phyloP scores from a whole-genome alignment of 768 basidiomycete genomes.

The Phlebiopsis flavidoalba region DNA sequence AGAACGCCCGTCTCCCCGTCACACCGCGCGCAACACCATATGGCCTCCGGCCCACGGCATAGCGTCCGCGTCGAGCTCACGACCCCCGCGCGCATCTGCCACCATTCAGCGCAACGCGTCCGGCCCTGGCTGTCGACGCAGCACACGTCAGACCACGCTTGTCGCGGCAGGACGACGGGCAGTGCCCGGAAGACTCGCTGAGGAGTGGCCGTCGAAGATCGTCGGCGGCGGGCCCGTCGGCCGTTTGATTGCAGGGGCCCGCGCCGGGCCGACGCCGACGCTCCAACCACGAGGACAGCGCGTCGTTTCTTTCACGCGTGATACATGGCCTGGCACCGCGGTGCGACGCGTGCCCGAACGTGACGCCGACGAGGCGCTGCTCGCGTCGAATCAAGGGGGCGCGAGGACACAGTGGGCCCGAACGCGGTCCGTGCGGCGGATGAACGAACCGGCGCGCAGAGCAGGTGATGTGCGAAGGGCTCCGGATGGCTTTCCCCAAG shows the following conservation, averaged over 20 bases:
- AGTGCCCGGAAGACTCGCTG: conserved; percentile 54
- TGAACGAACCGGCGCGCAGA: conserved; percentile 38
- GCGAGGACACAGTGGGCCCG: conserved; percentile 8
- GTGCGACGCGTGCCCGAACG: conserved; percentile 16
- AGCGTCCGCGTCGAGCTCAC: no score
- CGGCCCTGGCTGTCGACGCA: conserved; percentile 35
- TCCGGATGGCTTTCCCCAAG: conserved; percentile 64
- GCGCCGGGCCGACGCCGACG: conserved; percentile 17
- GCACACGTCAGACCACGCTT: no score
- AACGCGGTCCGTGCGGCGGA: conserved; percentile 26
- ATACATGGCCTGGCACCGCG: no score
- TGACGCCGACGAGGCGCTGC: conserved; percentile 13
- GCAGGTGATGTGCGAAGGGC: conserved; percentile 60
- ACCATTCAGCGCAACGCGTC: conserved; percentile 12
- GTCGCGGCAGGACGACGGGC: conserved; percentile 19
- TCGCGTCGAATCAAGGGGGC: neutral
- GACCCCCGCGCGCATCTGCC: conserved; percentile 12
- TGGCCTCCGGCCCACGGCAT: no score
- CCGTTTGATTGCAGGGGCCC: conserved; percentile 42
- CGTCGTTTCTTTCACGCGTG: neutral
- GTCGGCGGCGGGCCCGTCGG: conserved; percentile 48
- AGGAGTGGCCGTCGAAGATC: conserved; percentile 48
- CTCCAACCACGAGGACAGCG: neutral
- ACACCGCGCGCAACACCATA: no score
- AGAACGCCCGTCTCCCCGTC: no score